A percentile compares a stretch with the other conserved stretches of the same genome.
These are phyloP conservation scores for Yamadazyma membranifaciens DNA, from an alignment of 1,139 yeast species.

Conservation along the genomic window DNA sequence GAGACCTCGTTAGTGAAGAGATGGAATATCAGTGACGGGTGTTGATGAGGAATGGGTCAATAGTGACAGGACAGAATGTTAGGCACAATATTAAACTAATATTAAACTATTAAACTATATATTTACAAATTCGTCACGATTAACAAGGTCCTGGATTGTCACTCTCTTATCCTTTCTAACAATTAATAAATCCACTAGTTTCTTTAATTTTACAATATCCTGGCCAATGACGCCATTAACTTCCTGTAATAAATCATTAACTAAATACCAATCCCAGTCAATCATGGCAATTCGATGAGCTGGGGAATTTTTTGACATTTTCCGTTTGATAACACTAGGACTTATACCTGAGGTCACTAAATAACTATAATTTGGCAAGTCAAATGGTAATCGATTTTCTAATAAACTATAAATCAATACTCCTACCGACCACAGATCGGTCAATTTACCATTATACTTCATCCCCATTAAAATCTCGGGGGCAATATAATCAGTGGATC, in stretches of 20 bases:
- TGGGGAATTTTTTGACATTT: slow-evolving; percentile 57
- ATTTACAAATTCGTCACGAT: slow-evolving; percentile 1
- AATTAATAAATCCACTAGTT: slow-evolving; percentile 32
- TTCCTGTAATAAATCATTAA: slow-evolving; percentile 19
- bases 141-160: slow-evolving; percentile 1
- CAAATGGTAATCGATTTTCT: slow-evolving; percentile 89
- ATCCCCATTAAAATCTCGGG: slow-evolving; percentile 91
- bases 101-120: neutral
- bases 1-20: too few relatives aligned
- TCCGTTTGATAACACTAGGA: slow-evolving; percentile 47
- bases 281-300: slow-evolving; percentile 90
- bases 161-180: slow-evolving; percentile 40
- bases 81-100: too few relatives aligned
- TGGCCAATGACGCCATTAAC: slow-evolving; percentile 16
- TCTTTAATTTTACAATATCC: slow-evolving; percentile 27
- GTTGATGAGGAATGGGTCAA: too few relatives aligned
- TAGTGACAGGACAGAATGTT: neutral
- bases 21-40: too few relatives aligned
- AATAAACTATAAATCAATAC: slow-evolving; percentile 80
- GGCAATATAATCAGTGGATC: slow-evolving; percentile 92
- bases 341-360: slow-evolving; percentile 31
- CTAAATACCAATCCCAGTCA: slow-evolving; percentile 80
- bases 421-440: slow-evolving; percentile 94
- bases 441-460: slow-evolving; percentile 83
- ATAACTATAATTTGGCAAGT: slow-evolving; percentile 49